phyloP scores from a whole-genome alignment of 1,284 basidiomycete genomes.

The Hymenochaete sp. region DNA sequence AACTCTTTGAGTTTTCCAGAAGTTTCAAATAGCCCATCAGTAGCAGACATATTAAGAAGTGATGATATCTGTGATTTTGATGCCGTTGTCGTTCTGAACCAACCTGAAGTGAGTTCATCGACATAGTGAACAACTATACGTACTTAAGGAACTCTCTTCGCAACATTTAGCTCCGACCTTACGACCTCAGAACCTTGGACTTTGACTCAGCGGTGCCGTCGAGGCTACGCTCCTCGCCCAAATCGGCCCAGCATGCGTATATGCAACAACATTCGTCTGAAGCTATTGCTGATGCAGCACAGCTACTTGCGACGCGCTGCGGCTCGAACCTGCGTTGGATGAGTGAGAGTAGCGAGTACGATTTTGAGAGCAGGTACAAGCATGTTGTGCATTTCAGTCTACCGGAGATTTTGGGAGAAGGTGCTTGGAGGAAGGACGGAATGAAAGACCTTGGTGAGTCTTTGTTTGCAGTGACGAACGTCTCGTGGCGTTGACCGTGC shows the following conservation, averaged over 20 bases:
- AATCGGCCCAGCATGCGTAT: constrained; percentile 55
- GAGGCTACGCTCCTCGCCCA: constrained; percentile 39
- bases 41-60: constrained; percentile 25
- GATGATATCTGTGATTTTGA: constrained; percentile 52
- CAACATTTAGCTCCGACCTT: constrained; percentile 49
- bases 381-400: constrained; percentile 50
- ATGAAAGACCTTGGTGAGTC: constrained; percentile 46
- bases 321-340: constrained; percentile 27
- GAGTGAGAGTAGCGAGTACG: constrained; percentile 19
- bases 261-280: constrained; percentile 29
- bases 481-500: neutral
- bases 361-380: constrained; percentile 35
- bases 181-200: constrained; percentile 54
- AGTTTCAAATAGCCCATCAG: no score
- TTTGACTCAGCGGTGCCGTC: constrained; percentile 41
- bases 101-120: constrained; percentile 48
- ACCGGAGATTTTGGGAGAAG: constrained; percentile 39
- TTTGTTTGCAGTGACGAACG: neutral
- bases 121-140: neutral
- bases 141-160: constrained; percentile 7
- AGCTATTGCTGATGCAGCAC: constrained; percentile 30
- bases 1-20: neutral
- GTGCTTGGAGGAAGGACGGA: constrained; percentile 34
- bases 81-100: constrained; percentile 56
- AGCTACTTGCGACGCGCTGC: constrained; percentile 43